Conservation (phyloP, 176 grass and related monocot species). For the Oryza australiensis region DNA sequence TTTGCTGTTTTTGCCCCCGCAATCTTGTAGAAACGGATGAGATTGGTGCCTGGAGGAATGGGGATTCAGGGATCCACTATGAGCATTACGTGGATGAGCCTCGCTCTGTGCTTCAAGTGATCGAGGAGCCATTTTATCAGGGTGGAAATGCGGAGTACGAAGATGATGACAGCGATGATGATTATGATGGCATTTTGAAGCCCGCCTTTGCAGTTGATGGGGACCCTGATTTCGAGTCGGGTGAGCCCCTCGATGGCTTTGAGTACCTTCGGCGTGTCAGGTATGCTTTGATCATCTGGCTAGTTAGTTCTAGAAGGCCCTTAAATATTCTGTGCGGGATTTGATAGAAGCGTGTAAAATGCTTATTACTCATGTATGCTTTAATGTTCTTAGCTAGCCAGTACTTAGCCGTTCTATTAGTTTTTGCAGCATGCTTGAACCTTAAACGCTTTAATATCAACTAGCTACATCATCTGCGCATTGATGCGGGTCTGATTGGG, state of each 20-base stretch:
- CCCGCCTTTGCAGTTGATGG: conserved; percentile 79
- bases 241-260: conserved; percentile 71
- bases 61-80: background rate
- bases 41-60: conserved; percentile 18
- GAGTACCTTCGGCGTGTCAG: conserved; percentile 97
- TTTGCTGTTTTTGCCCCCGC: background rate
- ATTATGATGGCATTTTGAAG: conserved; percentile 67
- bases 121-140: conserved; percentile 26
- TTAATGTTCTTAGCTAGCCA: background rate
- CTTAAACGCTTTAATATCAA: too few species aligned
- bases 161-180: conserved; percentile 64
- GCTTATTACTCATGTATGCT: background rate
- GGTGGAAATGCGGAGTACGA: conserved; percentile 42
- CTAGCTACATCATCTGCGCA: too few species aligned
- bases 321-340: background rate
- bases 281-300: conserved; percentile 18
- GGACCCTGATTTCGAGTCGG: conserved; percentile 91
- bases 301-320: background rate
- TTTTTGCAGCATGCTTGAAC: too few species aligned
- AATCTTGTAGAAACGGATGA: conserved; percentile 20
- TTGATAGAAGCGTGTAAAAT: background rate
- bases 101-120: background rate
- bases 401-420: background rate
- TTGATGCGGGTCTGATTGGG: too few species aligned
- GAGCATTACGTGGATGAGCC: background rate